These are phyloP conservation scores for Septoria petroselini DNA, from an alignment of 2,329 filamentous ascomycete genomes.

Conservation along the genomic window DNA sequence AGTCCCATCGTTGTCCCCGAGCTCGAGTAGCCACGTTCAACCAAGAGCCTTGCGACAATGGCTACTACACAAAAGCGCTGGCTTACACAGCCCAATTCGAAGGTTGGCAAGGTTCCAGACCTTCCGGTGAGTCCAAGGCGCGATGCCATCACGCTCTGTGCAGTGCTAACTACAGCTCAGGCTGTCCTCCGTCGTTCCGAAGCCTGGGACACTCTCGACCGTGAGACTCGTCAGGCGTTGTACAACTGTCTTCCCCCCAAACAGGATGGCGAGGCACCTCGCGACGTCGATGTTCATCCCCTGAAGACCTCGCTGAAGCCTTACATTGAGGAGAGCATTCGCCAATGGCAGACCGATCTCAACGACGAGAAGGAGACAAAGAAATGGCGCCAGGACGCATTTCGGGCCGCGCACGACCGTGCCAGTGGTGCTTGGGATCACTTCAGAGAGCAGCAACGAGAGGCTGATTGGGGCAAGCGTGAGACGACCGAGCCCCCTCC, in stretches of 20 bases:
- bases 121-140: conserved; percentile 23
- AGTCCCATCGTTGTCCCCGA: not conserved
- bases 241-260: conserved; percentile 33
- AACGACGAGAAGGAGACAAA: conserved; percentile 55
- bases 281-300: conserved; percentile 42
- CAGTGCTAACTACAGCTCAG: conserved; percentile 20
- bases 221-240: conserved; percentile 28
- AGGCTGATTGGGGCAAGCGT: conserved; percentile 53
- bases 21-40: not conserved
- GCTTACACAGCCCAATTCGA: conserved; percentile 30
- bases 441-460: conserved; percentile 54
- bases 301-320: conserved; percentile 45
- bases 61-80: conserved; percentile 28
- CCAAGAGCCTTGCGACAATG: conserved; percentile 4
- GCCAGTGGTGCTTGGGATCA: conserved; percentile 55
- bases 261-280: conserved; percentile 25
- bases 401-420: conserved; percentile 52
- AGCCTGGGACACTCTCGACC: conserved; percentile 33
- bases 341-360: conserved; percentile 57
- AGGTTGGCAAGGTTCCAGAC: conserved; percentile 29
- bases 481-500: not conserved
- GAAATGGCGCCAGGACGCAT: conserved; percentile 56
- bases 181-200: conserved; percentile 31
- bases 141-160: not conserved
- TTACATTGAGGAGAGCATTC: conserved; percentile 53